Conservation (phyloP, 768 basidiomycete species). For the Lactarius sp. region DNA sequence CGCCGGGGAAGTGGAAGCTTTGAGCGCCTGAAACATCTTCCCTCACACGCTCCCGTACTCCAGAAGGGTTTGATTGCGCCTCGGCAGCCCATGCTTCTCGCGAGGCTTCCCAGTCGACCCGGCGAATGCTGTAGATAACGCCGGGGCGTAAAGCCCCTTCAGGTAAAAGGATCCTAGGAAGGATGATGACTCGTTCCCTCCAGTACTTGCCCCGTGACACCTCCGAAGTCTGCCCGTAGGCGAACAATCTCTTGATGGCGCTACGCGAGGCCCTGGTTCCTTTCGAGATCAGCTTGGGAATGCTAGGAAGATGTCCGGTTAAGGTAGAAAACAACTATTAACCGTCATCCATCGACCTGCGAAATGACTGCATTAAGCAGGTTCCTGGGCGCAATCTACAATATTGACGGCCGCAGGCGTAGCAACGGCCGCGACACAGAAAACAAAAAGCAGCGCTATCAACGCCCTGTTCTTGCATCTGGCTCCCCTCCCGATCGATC, state of each 20-base stretch:
- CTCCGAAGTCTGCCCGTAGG: conserved; percentile 7
- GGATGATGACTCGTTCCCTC: not conserved
- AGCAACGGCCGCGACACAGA: conserved; percentile 7
- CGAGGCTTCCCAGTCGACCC: not conserved
- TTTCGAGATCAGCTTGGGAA: not conserved
- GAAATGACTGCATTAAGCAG: conserved; percentile 2
- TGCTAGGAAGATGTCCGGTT: conserved; percentile 4
- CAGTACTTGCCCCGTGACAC: conserved; percentile 5
- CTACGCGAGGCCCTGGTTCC: conserved; percentile 3
- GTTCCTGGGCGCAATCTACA: conserved; percentile 4
- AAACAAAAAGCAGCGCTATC: conserved; percentile 6
- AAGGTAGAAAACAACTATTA: conserved; percentile 2
- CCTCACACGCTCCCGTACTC: not conserved
- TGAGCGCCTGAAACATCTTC: conserved; percentile 18
- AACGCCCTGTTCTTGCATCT: not conserved
- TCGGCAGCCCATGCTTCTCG: conserved; percentile 2
- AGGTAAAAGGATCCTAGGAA: not conserved
- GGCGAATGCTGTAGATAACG: not conserved
- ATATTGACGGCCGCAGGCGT: not conserved
- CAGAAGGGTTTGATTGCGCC: conserved; percentile 18
- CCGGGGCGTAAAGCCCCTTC: conserved; percentile 7
- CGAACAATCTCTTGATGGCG: conserved; percentile 5
- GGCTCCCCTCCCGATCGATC: conserved; percentile 11
- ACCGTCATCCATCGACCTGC: not conserved
- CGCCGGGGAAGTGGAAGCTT: conserved; percentile 17